phyloP scores from a whole-genome alignment of 164 flowering plant species.

The Platanus orientalis region DNA sequence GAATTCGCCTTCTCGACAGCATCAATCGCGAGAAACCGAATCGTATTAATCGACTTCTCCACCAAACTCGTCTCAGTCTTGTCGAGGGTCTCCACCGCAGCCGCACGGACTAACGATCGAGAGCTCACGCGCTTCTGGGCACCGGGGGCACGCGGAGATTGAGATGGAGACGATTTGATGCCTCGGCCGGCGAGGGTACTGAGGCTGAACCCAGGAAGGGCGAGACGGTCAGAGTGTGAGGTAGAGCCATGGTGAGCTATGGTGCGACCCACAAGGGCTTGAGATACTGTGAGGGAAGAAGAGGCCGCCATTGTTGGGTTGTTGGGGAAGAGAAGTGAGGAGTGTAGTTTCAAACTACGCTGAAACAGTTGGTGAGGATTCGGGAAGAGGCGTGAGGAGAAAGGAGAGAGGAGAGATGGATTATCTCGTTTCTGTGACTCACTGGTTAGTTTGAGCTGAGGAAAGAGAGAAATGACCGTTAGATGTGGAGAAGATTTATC shows the following conservation, averaged over 20 bases:
- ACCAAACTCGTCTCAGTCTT: constrained; percentile 52
- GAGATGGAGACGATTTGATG: constrained; percentile 32
- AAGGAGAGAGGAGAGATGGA: background rate
- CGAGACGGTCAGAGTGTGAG: constrained; percentile 10
- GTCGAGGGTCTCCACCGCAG: constrained; percentile 58
- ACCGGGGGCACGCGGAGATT: constrained; percentile 15
- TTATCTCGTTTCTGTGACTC: background rate
- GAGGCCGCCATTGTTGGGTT: constrained; percentile 33
- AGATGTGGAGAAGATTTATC: constrained; percentile 13
- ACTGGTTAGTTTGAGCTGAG: background rate
- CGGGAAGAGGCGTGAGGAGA: no score
- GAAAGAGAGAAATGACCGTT: constrained; percentile 4
- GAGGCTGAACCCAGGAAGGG: constrained; percentile 20
- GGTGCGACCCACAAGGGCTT: constrained; percentile 26
- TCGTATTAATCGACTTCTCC: constrained; percentile 82
- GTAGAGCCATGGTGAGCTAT: constrained; percentile 32
- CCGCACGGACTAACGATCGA: constrained; percentile 29
- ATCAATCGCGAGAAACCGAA: constrained; percentile 86
- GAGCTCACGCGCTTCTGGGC: constrained; percentile 7
- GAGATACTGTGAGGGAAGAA: constrained; percentile 35
- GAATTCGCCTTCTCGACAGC: constrained; percentile 98
- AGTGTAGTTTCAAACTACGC: no score
- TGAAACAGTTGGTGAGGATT: no score
- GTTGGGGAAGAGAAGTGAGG: background rate
- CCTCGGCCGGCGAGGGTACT: constrained; percentile 23